phyloP scores from a whole-genome alignment of 2,329 filamentous ascomycete species.

The Didymella exigua region DNA sequence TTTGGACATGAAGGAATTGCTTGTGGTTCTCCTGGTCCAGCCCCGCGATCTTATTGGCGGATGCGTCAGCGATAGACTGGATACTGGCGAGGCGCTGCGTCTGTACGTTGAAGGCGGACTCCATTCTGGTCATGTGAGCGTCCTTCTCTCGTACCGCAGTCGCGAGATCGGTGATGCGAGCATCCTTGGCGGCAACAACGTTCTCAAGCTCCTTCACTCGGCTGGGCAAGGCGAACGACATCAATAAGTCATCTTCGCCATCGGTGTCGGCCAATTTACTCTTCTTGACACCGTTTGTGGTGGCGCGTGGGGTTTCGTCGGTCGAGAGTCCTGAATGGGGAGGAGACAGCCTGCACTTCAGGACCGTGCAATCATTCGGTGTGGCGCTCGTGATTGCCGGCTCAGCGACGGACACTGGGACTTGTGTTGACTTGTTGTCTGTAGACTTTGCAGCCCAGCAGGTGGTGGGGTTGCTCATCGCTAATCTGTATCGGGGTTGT shows the following conservation, averaged over 20 bases:
- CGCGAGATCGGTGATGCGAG: conserved; percentile 6
- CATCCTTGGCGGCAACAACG: conserved; percentile 6
- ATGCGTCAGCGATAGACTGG: background rate
- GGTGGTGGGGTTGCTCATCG: background rate
- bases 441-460: conserved; percentile 11
- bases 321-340: background rate
- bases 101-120: background rate
- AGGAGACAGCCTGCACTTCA: background rate
- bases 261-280: conserved; percentile 28
- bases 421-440: background rate
- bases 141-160: conserved; percentile 8
- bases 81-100: conserved; percentile 16
- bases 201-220: conserved; percentile 22
- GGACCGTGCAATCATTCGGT: background rate
- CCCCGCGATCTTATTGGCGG: background rate
- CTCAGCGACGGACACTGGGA: background rate
- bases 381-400: background rate
- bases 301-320: background rate
- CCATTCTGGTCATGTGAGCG: conserved; percentile 18
- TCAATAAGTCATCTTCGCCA: conserved; percentile 23
- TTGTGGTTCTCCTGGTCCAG: conserved; percentile 13
- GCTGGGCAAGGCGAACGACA: conserved; percentile 2
- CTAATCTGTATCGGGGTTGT: too few relatives aligned
- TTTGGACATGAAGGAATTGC: conserved; percentile 19
- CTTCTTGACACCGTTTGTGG: conserved; percentile 18